phyloP scores from a whole-genome alignment of 75 land plant species.

The Ceratopteris richardii region DNA sequence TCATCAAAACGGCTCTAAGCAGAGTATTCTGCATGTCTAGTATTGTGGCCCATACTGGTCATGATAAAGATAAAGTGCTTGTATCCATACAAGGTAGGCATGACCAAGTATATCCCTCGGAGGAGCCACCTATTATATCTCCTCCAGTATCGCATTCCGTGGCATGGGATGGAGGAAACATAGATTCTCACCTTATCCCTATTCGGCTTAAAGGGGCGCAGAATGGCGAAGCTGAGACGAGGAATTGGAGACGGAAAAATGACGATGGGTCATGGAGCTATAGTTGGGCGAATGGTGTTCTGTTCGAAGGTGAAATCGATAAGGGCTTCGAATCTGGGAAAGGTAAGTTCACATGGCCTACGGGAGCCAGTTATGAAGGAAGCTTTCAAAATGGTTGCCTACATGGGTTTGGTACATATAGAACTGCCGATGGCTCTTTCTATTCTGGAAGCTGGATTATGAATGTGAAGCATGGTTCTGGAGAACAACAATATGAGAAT shows the following conservation, averaged over 20 bases:
- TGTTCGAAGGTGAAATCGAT: constrained; percentile 63
- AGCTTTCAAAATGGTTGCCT: constrained; percentile 52
- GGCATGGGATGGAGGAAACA: background rate
- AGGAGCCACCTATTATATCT: background rate
- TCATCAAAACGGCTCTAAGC: background rate
- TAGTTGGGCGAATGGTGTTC: constrained; percentile 52
- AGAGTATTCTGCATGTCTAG: constrained; percentile 25
- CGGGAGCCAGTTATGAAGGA: constrained; percentile 62
- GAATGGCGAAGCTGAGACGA: constrained; percentile 50
- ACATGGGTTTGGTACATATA: constrained; percentile 55
- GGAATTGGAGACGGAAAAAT: constrained; percentile 20
- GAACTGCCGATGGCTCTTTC: constrained; percentile 30
- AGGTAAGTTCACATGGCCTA: constrained; percentile 51
- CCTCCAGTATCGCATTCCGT: background rate
- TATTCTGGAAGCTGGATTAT: constrained; percentile 58
- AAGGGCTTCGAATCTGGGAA: constrained; percentile 51
- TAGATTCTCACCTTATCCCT: constrained; percentile 8
- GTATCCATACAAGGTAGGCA: background rate
- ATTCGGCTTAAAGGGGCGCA: constrained; percentile 18
- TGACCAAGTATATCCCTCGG: constrained; percentile 4
- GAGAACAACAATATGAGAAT: constrained; percentile 45
- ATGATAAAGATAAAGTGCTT: constrained; percentile 15
- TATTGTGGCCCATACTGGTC: constrained; percentile 17
- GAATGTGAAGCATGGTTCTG: constrained; percentile 59
- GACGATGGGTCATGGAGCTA: constrained; percentile 61